Base-by-base conservation (phyloP, 768 basidiomycete genomes). In the Pulveroboletus ravenelii region DNA sequence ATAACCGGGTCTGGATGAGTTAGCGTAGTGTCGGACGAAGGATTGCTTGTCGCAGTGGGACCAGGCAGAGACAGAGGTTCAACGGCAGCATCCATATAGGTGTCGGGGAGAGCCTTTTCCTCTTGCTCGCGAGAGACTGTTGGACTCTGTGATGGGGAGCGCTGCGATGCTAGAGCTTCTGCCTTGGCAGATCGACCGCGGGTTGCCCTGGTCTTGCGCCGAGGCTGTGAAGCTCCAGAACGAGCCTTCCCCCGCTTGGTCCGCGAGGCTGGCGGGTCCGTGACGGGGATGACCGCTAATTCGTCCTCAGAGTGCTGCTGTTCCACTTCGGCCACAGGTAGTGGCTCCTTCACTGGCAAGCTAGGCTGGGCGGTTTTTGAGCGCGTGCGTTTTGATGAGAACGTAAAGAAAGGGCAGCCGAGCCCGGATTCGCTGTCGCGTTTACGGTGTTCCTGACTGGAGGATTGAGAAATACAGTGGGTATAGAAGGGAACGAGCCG, bases 361-460 rank as follows among this genome's bases (percentile, higher is more conserved):
- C 41, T 30, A 31, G 41, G 29, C 13, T 43, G 29, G 18, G 20
- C 30, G 10, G 14, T 3, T 14, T 44, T 44, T 23, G 43, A 44
- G 2, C 72, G 54, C 53, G 47, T 41, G 51, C 56, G 74, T 78
- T 42, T 71, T 50, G 35, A 55, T 42, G 56, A 38, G 14, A 43
- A 41, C 2, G 42, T 31, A 56, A 82, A 72, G 60, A 81, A 80
- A 3, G 75, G 68, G 58, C 81, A 78, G 0, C 55, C 41, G 1
- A 45, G 42, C 3, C 70, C 69, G 0, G 74, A 71, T 65, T 82
- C 81, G 44, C 74, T 71, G 31, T 73, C 75, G 43, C 89, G 85
- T 52, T 77, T 78, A n/a, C 76, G 76, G 60, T 94, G 91, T 59
- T 92, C 86, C 61, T 85, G 77, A 54, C 88, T 90, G 59, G 9